Base-by-base conservation (phyloP, 345 rosid species). In the Lepidium aucheri region DNA sequence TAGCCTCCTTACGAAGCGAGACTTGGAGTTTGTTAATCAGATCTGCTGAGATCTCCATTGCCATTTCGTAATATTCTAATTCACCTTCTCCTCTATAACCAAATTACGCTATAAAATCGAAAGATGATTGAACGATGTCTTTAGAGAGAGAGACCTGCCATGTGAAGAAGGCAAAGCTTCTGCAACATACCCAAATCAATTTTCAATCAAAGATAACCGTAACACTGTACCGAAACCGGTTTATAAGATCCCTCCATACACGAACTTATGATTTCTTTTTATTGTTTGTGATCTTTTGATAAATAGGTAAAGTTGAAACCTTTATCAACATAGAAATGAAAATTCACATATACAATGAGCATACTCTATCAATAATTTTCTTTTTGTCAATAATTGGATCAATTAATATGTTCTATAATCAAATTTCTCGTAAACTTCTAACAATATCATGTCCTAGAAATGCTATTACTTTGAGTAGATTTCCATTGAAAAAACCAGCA, bases 1-100 rank as follows among this genome's bases (percentile, higher is more conserved):
- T 79, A 36, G 87, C 80, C 41, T 85, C 85, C 4, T 69, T 72
- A 0, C 95, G 95, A 16, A 88, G 87, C 13, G 86, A 83, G 77
- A 77, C 63, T 77, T 83, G 83, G 11, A 93, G 78, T 51, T 72
- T 66, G 54, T 71, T 75, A 11, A 93, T 84, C 65, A 76, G 74
- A 71, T 86, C 87, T 71, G 60, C 22, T 1, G 97, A 89, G 51
- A 84, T 78, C 68, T 79, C 84, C 60, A 75, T 54, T 51, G 83
- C 67, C 97, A 88, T 87, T 79, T 55, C 15, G 42, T 43, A 33
- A 15, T 50, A 45, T 46, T 71, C 13, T 16, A 47, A 42, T 54
- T 43, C 30, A 26, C 30, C 72, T 54, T 17, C 9, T 5, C 30
- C 47, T 46, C 32, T 8, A 10, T 41, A 36, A 26, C 15, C 30